Percentiles rank a stretch among this genome's conserved stretches.
phyloP scores from a whole-genome alignment of 306 rosid species.

The Cucumis hystrix region DNA sequence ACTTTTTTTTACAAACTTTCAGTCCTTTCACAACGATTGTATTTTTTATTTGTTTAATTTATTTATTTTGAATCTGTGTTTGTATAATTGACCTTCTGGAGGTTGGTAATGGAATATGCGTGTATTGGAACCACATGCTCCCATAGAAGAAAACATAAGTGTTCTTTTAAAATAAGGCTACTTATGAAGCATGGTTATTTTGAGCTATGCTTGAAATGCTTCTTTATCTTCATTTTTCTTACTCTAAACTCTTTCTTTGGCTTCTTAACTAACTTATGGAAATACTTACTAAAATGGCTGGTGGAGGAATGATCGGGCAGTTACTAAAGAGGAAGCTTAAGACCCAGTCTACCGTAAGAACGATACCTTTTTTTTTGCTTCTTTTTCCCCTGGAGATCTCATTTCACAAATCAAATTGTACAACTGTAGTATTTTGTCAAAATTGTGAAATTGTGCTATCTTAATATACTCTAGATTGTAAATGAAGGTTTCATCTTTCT shows the following conservation, averaged over 20 bases:
- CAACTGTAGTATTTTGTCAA: not conserved
- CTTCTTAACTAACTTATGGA: constrained; percentile 10
- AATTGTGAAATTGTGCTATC: not conserved
- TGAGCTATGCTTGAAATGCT: not conserved
- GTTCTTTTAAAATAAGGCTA: not conserved
- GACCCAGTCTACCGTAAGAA: not conserved
- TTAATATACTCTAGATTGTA: not conserved
- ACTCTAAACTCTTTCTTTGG: not conserved
- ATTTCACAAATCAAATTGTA: not conserved
- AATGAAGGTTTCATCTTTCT: constrained; percentile 31
- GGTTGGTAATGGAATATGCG: not conserved
- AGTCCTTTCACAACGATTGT: not conserved
- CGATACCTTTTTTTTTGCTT: not conserved
- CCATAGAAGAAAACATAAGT: not conserved
- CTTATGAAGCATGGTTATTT: not conserved
- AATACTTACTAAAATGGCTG: constrained; percentile 47
- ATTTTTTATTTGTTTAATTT: not conserved
- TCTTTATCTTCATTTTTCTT: not conserved
- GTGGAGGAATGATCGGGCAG: constrained; percentile 47
- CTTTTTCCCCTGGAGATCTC: not conserved
- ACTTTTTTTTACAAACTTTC: not conserved
- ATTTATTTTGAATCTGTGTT: not conserved
- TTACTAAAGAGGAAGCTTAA: constrained; percentile 45
- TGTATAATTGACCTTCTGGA: not conserved
- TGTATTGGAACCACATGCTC: not conserved